phyloP scores from a whole-genome alignment of 305 asterid genomes.

The Euphrasia arctica region DNA sequence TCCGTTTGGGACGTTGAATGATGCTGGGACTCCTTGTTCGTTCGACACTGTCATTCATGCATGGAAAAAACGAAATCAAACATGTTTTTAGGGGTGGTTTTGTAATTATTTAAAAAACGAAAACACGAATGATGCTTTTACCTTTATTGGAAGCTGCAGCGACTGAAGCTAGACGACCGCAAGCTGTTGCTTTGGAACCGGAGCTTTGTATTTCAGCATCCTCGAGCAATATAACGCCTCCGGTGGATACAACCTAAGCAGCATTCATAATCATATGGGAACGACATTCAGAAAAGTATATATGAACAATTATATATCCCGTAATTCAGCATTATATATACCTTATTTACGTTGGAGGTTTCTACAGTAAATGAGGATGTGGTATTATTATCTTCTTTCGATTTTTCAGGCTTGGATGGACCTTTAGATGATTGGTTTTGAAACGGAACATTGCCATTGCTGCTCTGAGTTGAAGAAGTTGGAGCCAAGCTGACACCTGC shows the following conservation, averaged over 20 bases:
- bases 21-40: constrained; percentile 86
- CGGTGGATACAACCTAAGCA: constrained; percentile 47
- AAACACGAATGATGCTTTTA: constrained; percentile 20
- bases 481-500: constrained; percentile 67
- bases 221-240: constrained; percentile 56
- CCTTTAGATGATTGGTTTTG: constrained; percentile 23
- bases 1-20: constrained; percentile 80
- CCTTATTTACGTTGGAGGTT: constrained; percentile 36
- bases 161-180: constrained; percentile 66
- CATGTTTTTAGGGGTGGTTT: neutral
- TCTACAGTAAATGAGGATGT: constrained; percentile 29
- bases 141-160: constrained; percentile 76
- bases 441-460: constrained; percentile 30
- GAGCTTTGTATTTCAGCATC: constrained; percentile 59
- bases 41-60: constrained; percentile 51
- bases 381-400: constrained; percentile 25
- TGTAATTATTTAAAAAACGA: neutral
- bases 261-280: constrained; percentile 13
- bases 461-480: constrained; percentile 41
- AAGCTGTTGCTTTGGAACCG: constrained; percentile 91
- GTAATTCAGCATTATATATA: constrained; percentile 23
- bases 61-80: neutral
- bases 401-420: constrained; percentile 29
- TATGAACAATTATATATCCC: neutral
- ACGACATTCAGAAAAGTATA: constrained; percentile 6